A percentile compares a stretch with the other conserved stretches of the same genome.
Evolutionary conservation across 2,329 filamentous ascomycete genomes (phyloP).

Genomic region (Atkinsonella hypoxylon): DNA sequence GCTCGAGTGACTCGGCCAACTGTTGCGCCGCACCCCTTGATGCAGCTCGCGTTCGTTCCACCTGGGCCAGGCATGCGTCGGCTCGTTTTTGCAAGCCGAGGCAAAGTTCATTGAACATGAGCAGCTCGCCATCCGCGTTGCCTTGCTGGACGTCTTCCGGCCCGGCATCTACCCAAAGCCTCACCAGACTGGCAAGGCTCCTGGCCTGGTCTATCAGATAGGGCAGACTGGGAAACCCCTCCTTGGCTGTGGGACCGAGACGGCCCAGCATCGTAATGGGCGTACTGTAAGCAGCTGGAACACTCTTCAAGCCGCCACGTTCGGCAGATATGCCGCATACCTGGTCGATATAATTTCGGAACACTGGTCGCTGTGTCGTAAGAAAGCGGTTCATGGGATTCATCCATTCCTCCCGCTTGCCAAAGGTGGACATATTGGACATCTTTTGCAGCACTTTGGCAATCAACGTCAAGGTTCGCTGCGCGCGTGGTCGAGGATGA

Average conservation of each 20-base stretch:
- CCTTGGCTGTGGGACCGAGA: slow-evolving; percentile 65
- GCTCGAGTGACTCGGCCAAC: slow-evolving; percentile 37
- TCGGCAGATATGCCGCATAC: slow-evolving; percentile 75
- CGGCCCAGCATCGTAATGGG: slow-evolving; percentile 82
- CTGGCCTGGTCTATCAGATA: slow-evolving; percentile 85
- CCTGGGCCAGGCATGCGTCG: slow-evolving; percentile 36
- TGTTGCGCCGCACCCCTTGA: slow-evolving; percentile 22
- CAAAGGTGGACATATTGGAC: slow-evolving; percentile 82
- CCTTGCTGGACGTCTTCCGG: slow-evolving; percentile 24
- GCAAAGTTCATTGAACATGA: slow-evolving; percentile 41
- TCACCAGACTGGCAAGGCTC: slow-evolving; percentile 73
- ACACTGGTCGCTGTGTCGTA: slow-evolving; percentile 58
- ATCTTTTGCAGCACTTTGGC: slow-evolving; percentile 86
- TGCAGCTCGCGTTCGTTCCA: slow-evolving; percentile 31
- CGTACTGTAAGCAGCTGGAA: slow-evolving; percentile 81
- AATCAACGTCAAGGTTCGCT: slow-evolving; percentile 81
- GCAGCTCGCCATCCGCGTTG: slow-evolving; percentile 35
- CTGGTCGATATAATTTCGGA: slow-evolving; percentile 78
- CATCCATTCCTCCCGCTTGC: slow-evolving; percentile 97
- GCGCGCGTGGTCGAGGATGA: slow-evolving; percentile 69
- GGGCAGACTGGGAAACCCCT: slow-evolving; percentile 86
- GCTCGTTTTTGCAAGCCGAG: slow-evolving; percentile 36
- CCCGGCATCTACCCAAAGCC: slow-evolving; percentile 58
- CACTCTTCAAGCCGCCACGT: slow-evolving; percentile 42
- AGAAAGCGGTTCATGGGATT: slow-evolving; percentile 94